phyloP scores from a whole-genome alignment of 129 eudicot genomes.

The Flaveria bidentis region DNA sequence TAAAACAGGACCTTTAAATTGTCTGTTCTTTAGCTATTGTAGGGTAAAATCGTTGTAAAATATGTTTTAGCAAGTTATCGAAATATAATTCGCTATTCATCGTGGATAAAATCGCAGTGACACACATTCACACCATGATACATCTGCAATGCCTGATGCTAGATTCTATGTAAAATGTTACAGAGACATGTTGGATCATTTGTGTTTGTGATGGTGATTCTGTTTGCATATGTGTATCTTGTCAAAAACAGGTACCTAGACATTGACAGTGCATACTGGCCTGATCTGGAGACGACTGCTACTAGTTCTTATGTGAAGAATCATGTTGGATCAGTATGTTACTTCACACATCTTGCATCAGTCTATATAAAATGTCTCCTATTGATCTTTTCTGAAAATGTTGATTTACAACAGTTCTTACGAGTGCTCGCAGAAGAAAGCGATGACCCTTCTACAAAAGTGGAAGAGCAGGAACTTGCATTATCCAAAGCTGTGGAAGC shows the following conservation, averaged over 20 bases:
- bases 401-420: constrained; percentile 53
- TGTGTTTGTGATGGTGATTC: constrained; percentile 12
- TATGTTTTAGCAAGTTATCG: neutral
- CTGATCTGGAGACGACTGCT: constrained; percentile 80
- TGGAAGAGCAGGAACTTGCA: constrained; percentile 62
- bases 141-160: constrained; percentile 7
- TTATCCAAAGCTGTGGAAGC: constrained; percentile 69
- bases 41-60: neutral
- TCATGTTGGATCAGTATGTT: constrained; percentile 86
- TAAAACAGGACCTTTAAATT: no score
- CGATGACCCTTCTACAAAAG: constrained; percentile 45
- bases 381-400: constrained; percentile 9
- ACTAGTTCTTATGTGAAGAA: constrained; percentile 54
- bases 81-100: neutral
- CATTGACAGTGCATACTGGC: constrained; percentile 70
- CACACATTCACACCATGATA: neutral
- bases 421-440: constrained; percentile 73
- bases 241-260: constrained; percentile 57
- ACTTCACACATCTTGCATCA: constrained; percentile 13
- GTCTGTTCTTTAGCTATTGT: neutral
- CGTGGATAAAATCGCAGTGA: neutral
- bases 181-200: neutral
- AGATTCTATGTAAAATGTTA: constrained; percentile 1
- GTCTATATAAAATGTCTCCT: neutral
- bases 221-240: constrained; percentile 19